Base-by-base conservation (phyloP, 345 rosid genomes). In the Eutrema yunnanense region DNA sequence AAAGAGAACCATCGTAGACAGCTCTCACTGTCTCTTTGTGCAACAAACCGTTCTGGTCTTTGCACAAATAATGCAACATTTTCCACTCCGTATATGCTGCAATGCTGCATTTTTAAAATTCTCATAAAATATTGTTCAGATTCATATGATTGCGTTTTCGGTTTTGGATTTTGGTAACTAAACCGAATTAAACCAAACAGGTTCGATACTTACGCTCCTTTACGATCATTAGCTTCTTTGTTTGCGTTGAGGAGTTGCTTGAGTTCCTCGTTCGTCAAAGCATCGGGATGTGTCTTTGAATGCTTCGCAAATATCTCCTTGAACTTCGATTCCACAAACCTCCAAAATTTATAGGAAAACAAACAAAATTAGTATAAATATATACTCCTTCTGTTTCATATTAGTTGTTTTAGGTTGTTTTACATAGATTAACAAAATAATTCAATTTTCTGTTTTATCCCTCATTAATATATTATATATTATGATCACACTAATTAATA, bases 1-100 rank as follows among this genome's bases (percentile, higher is more conserved):
- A 94, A 12, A 94, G 81, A 75, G 86, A 83, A 49, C 98, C 98
- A 70, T 94, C 98, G 36, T 89, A 94, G 43, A 77, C 91, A 8
- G 78, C 86, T 81, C 76, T 82, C 27, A 94, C 50, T 5, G 83
- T 88, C 0, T 90, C 95, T 74, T 82, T 85, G 3, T 73, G 85
- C 70, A 90, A 80, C 80, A 90, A 74, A 9, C 97, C 98, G 1
- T 83, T 29, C 63, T 84, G 74, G 82, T 90, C 95, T 84, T 89
- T 89, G 75, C 96, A 84, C 1, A 94, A 80, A 9, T 0, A 0
- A 59, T 84, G 78, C 8, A 91, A 58, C 4, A 80, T 22, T 75
- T 81, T 89, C 98, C 97, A 94, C 81, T 94, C 98, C n/a, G 86
- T 7, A 36, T 37, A 91, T 48, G 74, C 65, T 5, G 77, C 90